phyloP scores from a whole-genome alignment of 2,329 filamentous ascomycete species.

The Boeremia lycopersici region DNA sequence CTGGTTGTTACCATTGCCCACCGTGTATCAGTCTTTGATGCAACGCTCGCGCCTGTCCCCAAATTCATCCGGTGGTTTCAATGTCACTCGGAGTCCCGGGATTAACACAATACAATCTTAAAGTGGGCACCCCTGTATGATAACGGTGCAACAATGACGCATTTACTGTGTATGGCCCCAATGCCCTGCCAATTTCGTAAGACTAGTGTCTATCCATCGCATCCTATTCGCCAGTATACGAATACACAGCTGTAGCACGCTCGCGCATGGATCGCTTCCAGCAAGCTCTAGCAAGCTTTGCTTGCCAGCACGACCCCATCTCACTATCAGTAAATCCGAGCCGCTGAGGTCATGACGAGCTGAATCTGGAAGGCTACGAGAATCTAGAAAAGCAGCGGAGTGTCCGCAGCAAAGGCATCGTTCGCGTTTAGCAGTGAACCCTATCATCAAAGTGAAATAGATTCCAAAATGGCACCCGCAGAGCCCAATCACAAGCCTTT shows the following conservation, averaged over 20 bases:
- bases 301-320: conserved; percentile 2
- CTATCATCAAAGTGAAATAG: not conserved
- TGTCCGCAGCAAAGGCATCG: not conserved
- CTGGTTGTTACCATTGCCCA: no score
- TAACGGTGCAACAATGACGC: conserved; percentile 13
- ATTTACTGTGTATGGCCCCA: not conserved
- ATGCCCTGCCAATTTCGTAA: not conserved
- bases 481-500: conserved; percentile 41
- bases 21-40: not conserved
- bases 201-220: not conserved
- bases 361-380: not conserved
- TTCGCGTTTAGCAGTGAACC: not conserved
- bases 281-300: conserved; percentile 7
- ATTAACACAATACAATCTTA: not conserved
- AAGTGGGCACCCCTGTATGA: conserved; percentile 4
- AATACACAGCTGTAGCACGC: not conserved
- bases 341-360: conserved; percentile 15
- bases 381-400: conserved; percentile 2
- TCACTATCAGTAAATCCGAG: conserved; percentile 1
- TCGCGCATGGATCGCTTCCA: conserved; percentile 7
- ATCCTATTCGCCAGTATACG: conserved; percentile 1
- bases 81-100: conserved; percentile 3
- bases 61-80: not conserved
- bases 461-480: conserved; percentile 36
- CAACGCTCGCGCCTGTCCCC: not conserved